Base-by-base conservation (phyloP, 2,329 filamentous ascomycete genomes). In the Pyrenophora seminiperda region DNA sequence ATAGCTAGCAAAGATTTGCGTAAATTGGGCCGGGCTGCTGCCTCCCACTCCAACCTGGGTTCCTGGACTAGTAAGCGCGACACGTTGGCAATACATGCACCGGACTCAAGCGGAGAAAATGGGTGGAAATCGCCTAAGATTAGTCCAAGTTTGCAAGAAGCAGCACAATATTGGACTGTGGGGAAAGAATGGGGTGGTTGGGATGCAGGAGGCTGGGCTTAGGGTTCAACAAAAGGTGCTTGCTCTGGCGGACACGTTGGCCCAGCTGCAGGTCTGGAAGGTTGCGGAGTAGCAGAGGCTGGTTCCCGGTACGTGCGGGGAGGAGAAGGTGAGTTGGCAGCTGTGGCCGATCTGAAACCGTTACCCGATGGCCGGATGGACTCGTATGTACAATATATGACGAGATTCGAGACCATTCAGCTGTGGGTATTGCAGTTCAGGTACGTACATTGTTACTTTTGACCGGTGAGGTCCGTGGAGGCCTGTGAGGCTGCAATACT, bases 401-500 rank as follows among this genome's bases (percentile, higher is more conserved):
- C 19, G 13, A 31, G 39, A 40, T 50, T 53, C 52, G 45, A 45
- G 40, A 44, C 38, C 48, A 36, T 17, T 17, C 31, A 22, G 29
- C 31, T 48, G 48, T 51, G 48, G 43, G 48, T 7, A 27, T 24
- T 39, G 47, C 36, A n/a, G 41, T 46, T 47, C 41, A 41, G 24
- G 40, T 29, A 40, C 30, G 24, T 27, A 27, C 24, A 27, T 14
- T 24, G 18, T 39, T 47, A 37, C 49, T 47, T 48, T 47, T 50
- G 47, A 61, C 62, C 63, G 61, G 62, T 66, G 60, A 64, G 62
- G 63, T 11, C 24, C 24, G 24, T 24, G 9, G 24, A 27, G 24
- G 24, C 13, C 24, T 10, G 24, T 27, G 24, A 27, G 24, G 24
- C 62, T 66, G 58, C 60, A 50, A 59, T 54, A 59, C 62, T 54